Conservation (phyloP, 345 rosid species). For the Schrenkiella parvula region DNA sequence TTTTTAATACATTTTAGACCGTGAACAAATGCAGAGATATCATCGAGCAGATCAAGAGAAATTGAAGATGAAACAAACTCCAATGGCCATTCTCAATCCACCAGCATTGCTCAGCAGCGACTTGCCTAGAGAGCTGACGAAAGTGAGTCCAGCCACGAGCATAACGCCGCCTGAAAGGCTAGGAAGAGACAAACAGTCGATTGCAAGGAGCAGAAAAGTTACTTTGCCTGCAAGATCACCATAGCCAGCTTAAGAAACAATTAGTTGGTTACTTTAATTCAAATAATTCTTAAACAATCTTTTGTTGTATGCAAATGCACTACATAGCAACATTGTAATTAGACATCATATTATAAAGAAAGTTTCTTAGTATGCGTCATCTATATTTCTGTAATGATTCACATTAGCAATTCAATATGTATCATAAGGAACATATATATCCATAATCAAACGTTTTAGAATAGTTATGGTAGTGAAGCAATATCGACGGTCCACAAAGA, state of each 20-base stretch:
- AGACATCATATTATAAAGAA: not conserved
- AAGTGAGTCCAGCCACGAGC: conserved; percentile 30
- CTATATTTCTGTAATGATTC: not conserved
- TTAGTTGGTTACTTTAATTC: not conserved
- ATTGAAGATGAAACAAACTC: conserved; percentile 34
- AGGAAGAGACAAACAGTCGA: conserved; percentile 40
- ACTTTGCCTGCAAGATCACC: conserved; percentile 1
- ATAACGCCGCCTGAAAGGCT: conserved; percentile 37
- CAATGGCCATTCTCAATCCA: conserved; percentile 15
- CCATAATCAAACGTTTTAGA: not conserved
- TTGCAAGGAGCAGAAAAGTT: conserved; percentile 50
- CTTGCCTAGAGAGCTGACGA: conserved; percentile 26
- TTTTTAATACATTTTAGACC: not conserved
- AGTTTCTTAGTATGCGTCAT: not conserved
- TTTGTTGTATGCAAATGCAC: not conserved
- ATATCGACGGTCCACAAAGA: conserved; percentile 23
- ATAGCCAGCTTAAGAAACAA: not conserved
- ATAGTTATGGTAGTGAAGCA: conserved; percentile 10
- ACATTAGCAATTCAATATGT: not conserved
- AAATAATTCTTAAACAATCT: not conserved
- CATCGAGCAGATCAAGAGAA: conserved; percentile 45
- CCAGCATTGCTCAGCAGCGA: conserved; percentile 23
- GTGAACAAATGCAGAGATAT: conserved; percentile 49
- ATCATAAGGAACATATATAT: not conserved
- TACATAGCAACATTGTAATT: not conserved